Base-by-base conservation (phyloP, 1,284 basidiomycete genomes). In the Malassezia arunalokei region DNA sequence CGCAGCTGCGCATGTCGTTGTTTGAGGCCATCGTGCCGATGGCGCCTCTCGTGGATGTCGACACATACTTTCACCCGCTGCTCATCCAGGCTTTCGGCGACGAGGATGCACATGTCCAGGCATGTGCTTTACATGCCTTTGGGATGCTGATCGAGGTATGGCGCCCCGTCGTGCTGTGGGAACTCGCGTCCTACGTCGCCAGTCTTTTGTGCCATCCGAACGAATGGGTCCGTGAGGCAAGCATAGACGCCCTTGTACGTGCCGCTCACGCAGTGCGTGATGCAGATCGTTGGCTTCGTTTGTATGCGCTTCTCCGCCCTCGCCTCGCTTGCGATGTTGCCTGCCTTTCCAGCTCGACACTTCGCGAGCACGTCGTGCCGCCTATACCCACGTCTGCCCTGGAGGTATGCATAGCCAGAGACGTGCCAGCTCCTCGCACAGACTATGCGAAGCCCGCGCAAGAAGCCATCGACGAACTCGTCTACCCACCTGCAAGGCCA, bases 161-260 rank as follows among this genome's bases (percentile, higher is more conserved):
- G 71, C 83, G 86, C 68, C 87, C 89, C 69, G 84, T 86, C 80
- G 81, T 85, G n/a, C 82, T 94, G 40, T 91, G 90, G 87, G 89
- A 96, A 59, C 77, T 95, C 32, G 86, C 94, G 79, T 86, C 83
- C 49, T 82, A 83, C 0, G 84, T 85, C 0, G 76, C 88, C 7
- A 86, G 87, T 0, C 91, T 96, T 68, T 76, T 98, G 37, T 92
- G 87, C 63, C 94, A 99, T 73, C 92, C 94, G 0, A 92, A 95
- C 73, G 75, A 82, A n/a, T 96, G 92, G 91, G 86, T 98, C 65
- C 87, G 95, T 78, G 86, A 89, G 85, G 88, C 85, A 20, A 82
- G 89, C 4, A 83, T 83, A 6, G 83, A 86, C 0, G 87, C 95
- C 68, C 83, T 87, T 0, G 83, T 86, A 1, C 83, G 86, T 6